A percentile compares a stretch with the other conserved stretches of the same genome.
These are phyloP conservation scores for Xenoacremonium recifei DNA, from an alignment of 2,329 filamentous ascomycete genomes.

Conservation along the genomic window DNA sequence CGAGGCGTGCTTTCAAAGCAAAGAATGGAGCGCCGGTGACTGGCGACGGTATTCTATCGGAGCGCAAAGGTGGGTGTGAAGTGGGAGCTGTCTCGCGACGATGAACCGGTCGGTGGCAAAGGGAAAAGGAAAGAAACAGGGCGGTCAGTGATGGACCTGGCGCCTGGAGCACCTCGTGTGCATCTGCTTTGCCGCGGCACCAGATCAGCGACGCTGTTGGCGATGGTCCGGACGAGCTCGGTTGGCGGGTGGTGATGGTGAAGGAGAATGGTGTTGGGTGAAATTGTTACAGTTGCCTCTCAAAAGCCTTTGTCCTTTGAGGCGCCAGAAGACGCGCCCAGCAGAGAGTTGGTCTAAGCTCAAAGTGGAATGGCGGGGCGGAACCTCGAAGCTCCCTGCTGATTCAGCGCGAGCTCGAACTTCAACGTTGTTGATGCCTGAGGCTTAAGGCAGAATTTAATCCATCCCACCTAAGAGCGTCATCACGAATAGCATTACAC, in stretches of 20 bases:
- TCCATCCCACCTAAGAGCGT: too few species aligned
- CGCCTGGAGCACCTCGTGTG: slow-evolving; percentile 32
- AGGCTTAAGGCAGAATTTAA: too few species aligned
- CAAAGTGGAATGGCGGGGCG: neutral
- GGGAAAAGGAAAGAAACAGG: slow-evolving; percentile 25
- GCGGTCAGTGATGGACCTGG: slow-evolving; percentile 31
- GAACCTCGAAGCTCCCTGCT: slow-evolving; percentile 8
- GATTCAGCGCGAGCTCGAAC: too few species aligned
- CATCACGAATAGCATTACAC: too few species aligned
- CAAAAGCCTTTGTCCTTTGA: slow-evolving; percentile 21
- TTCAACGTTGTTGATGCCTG: too few species aligned
- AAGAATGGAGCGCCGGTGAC: too few species aligned
- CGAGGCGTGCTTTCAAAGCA: too few species aligned
- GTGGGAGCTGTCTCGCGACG: too few species aligned
- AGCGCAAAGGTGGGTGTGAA: too few species aligned
- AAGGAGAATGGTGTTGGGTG: slow-evolving; percentile 19
- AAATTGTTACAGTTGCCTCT: slow-evolving; percentile 22
- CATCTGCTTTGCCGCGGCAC: slow-evolving; percentile 28
- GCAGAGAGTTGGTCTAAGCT: slow-evolving; percentile 4
- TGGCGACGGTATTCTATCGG: too few species aligned
- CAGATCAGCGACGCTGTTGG: slow-evolving; percentile 16
- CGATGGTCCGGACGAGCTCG: slow-evolving; percentile 13
- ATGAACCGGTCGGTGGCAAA: too few species aligned
- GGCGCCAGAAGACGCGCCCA: slow-evolving; percentile 22
- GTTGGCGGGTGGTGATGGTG: slow-evolving; percentile 17